Evolutionary conservation across 805 yeast species (phyloP), one percentile per base, ranked within the genome.

Genomic region (Debaryomyces tyrocola): DNA sequence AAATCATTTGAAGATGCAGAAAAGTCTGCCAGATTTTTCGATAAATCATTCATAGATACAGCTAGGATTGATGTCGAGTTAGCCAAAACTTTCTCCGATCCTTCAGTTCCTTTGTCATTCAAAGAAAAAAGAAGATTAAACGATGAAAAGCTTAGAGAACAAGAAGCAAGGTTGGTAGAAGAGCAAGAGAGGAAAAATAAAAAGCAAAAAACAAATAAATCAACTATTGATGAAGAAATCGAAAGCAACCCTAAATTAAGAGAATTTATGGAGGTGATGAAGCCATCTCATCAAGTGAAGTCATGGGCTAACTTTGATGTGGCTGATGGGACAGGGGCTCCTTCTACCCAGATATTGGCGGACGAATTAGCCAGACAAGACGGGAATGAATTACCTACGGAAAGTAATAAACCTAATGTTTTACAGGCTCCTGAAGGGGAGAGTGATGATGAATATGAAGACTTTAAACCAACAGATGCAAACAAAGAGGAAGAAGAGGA

Each of bases 61-160:
- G 76, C 95, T 1, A 81, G 79, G 55, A 78, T 94, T 15, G 83
- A 82, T 38, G 98, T 94, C 11, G 82, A 82, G 34, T 58, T 85
- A 44, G 99, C 99, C 1, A 89, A 88, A 67, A 79, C 92, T 35
- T 84, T 89, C 68, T 84, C 87, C 31, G 97, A 90, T 65, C 91
- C 95, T 2, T 72, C 73, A 11, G 90, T 90, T 5, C 94, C 95
- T 17, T 71, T 80, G 48, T 80, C 91, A 0, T 56, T 67, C 41
- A 66, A 62, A 42, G 74, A 70, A 39, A 71, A 77, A 56, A 61
- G 64, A 44, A 64, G 60, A 48, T 49, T 60, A 46, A 70, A 74
- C n/a, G 86, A 82, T 52, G 83, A 76, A 35, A 62, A 63, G 28
- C 59, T 70, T 43, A 52, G 58, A 40, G 62, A 59, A 41, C 60